These are phyloP conservation scores for Yarrowia keelungensis DNA, from an alignment of 805 yeast species.

Conservation along the genomic window DNA sequence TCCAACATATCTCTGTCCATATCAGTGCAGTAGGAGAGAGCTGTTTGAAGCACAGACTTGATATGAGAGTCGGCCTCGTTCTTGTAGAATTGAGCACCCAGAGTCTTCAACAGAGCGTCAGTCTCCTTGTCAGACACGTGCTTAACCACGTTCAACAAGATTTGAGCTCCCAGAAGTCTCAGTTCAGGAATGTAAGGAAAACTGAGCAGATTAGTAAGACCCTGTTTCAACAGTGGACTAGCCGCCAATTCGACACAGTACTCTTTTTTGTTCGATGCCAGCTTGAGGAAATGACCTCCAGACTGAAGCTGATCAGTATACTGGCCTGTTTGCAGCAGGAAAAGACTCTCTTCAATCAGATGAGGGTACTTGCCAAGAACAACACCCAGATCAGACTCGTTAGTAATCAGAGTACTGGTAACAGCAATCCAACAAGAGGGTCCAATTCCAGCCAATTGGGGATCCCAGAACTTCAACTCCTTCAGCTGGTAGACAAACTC, in stretches of 20 bases:
- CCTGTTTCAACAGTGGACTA: constrained; percentile 8
- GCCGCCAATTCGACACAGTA: constrained; percentile 4
- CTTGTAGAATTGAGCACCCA: constrained; percentile 21
- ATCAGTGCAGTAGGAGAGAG: constrained; percentile 8
- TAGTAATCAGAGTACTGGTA: constrained; percentile 11
- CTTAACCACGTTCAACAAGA: constrained; percentile 24
- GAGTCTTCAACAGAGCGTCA: constrained; percentile 1
- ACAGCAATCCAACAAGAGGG: constrained; percentile 29
- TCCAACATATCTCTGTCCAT: constrained; percentile 21
- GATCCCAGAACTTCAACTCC: constrained; percentile 17
- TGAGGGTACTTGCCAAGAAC: constrained; percentile 4
- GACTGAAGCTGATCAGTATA: constrained; percentile 29
- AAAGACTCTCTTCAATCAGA: constrained; percentile 10
- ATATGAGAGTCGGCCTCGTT: constrained; percentile 2
- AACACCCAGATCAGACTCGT: constrained; percentile 1
- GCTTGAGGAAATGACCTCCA: constrained; percentile 26
- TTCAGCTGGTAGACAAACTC: constrained; percentile 3
- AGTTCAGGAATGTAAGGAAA: constrained; percentile 33
- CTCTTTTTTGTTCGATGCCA: constrained; percentile 26
- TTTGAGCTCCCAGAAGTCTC: constrained; percentile 25
- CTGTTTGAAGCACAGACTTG: constrained; percentile 22
- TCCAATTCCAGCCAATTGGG: constrained; percentile 25
- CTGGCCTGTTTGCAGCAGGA: constrained; percentile 21
- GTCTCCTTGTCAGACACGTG: constrained; percentile 15
- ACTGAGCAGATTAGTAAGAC: constrained; percentile 6